phyloP scores from a whole-genome alignment of 164 flowering plant species.

The Cinnamomum chago region DNA sequence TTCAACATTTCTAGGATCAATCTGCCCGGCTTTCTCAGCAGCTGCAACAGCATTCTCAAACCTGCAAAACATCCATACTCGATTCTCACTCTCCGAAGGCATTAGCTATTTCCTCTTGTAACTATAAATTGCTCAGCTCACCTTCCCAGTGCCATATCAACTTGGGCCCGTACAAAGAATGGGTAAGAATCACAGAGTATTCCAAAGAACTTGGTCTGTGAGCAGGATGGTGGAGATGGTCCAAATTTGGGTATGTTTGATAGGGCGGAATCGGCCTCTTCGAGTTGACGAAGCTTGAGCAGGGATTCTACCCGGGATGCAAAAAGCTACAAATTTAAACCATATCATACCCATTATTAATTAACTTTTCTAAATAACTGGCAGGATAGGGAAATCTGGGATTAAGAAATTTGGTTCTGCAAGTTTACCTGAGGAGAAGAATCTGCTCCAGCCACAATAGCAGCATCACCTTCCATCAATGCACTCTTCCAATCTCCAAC shows the following conservation, averaged over 20 bases:
- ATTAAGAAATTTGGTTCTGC: not conserved
- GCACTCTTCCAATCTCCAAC: constrained; percentile 74
- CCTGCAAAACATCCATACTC: constrained; percentile 66
- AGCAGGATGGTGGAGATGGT: constrained; percentile 22
- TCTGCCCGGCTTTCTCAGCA: constrained; percentile 63
- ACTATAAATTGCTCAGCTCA: constrained; percentile 34
- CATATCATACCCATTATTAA: not conserved
- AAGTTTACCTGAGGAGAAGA: constrained; percentile 67
- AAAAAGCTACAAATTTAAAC: constrained; percentile 52
- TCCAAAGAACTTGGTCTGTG: constrained; percentile 45
- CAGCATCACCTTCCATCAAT: constrained; percentile 73
- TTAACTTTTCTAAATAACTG: not conserved
- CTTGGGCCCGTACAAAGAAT: constrained; percentile 51
- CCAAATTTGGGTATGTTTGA: constrained; percentile 41
- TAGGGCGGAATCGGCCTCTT: constrained; percentile 51
- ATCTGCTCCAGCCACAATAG: constrained; percentile 75
- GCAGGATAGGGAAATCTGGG: not conserved
- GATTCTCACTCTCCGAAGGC: constrained; percentile 29
- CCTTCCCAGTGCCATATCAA: constrained; percentile 82
- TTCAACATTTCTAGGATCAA: constrained; percentile 62
- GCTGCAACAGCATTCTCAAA: constrained; percentile 72
- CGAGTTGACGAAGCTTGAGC: constrained; percentile 70
- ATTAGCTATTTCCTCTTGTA: constrained; percentile 7
- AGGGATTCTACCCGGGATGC: constrained; percentile 79
- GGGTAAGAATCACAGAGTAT: constrained; percentile 59